Evolutionary conservation across 139 green algal species (phyloP), one percentile per base, ranked within the genome.

Genomic region (Coelastrella sp.): DNA sequence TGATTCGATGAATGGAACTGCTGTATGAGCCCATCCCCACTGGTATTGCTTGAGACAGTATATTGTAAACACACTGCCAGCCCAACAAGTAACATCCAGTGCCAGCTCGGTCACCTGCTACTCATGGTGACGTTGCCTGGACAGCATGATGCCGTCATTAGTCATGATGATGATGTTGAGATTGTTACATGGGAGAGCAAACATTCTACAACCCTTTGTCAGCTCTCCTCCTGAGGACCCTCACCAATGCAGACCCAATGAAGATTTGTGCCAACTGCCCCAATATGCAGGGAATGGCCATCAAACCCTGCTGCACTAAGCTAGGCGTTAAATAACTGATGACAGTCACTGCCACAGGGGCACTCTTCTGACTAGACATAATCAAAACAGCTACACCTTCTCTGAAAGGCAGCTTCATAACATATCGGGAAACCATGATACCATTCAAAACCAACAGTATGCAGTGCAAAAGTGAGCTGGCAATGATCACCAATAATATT

Each of bases 241-340:
- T 84, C 13, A 86, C 78, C 30, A 92, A 50, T 5, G 73, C 84
- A 0, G 84, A 69, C 2, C 85, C 87, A 25, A 92, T 89, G 68
- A 92, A 92, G 37, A 92, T 88, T 84, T 92, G 88, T 0, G 50
- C 66, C 23, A 95, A 76, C 90, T 95, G 92, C 1, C 92, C 92
- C 4, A 93, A 68, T 25, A 95, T 90, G n/a, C 74, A 86, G 0
- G 92, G 92, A 11, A 80, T 80, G 0, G 72, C 72, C 72, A 80
- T 64, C n/a, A 80, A 38, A 3, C 51, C 85, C 30, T 84, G 78
- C 78, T 84, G 78, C 15, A 43, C 40, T 5, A 84, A 19, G 43
- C 30, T 64, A 35, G 78, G 78, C 15, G 78, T 84, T 3, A 84
- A 25, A 48, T 84, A 84, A 27, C 40, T 76, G 78, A 84, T 84